Conservation (phyloP, 208 protist species). For the Leishmania lainsoni region DNA sequence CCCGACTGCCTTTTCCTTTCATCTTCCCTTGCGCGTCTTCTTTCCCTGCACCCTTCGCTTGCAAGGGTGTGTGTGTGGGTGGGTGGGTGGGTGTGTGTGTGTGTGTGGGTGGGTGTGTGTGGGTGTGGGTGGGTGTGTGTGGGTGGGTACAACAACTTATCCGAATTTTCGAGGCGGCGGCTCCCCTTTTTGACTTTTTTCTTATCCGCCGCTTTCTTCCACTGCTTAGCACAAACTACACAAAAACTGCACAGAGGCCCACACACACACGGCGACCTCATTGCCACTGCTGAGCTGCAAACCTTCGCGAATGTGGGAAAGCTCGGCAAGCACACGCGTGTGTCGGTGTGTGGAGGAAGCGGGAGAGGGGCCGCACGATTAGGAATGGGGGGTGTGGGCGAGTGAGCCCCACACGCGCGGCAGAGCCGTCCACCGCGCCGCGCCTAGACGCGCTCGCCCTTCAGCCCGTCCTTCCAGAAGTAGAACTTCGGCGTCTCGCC, state of each 20-base stretch:
- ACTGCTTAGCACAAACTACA: not conserved
- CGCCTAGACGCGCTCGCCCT: constrained; percentile 83
- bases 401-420: not conserved
- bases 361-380: not conserved
- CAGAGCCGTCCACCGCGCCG: not conserved
- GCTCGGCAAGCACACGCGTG: not conserved
- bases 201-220: not conserved
- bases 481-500: constrained; percentile 88
- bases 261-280: not conserved
- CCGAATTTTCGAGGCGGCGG: no score
- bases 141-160: not conserved
- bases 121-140: constrained; percentile 1
- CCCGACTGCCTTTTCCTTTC: not conserved
- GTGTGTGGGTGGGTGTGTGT: constrained; percentile 4
- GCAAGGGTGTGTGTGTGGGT: constrained; percentile 4
- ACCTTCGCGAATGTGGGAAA: not conserved
- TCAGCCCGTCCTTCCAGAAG: constrained; percentile 91
- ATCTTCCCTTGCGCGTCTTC: not conserved
- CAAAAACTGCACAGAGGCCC: not conserved
- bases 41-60: not conserved
- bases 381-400: not conserved
- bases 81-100: not conserved
- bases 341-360: not conserved
- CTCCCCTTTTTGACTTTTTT: no score
- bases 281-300: no score